Evolutionary conservation across 352 stramenopile species (phyloP).

Genomic region (Pythium pyrilobum): DNA sequence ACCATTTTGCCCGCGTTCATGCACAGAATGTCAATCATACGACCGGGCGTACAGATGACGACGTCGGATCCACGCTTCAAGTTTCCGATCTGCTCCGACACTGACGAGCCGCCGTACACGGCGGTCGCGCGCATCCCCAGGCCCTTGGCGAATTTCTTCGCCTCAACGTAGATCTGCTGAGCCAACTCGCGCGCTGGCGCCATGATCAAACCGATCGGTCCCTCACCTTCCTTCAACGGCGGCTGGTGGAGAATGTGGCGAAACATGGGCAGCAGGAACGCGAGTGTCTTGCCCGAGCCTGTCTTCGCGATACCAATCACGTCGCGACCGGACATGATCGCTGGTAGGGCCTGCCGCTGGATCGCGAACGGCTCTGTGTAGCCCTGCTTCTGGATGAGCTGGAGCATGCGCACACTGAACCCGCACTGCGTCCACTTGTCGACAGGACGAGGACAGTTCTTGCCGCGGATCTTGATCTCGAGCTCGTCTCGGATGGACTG

Average conservation of each 20-base stretch:
- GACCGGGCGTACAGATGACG: constrained; percentile 97
- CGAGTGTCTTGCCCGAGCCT: constrained; percentile 90
- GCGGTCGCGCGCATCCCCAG: constrained; percentile 90
- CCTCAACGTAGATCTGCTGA: constrained; percentile 97
- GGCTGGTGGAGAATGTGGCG: constrained; percentile 94
- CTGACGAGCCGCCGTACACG: constrained; percentile 93
- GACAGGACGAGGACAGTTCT: constrained; percentile 93
- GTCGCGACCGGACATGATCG: constrained; percentile 98
- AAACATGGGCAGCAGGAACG: constrained; percentile 92
- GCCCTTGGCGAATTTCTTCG: constrained; percentile 92
- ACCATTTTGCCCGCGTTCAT: constrained; percentile 98
- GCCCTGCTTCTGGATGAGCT: constrained; percentile 91
- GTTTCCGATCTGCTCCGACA: constrained; percentile 98
- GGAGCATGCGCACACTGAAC: constrained; percentile 94
- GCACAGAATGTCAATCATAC: constrained; percentile 99
- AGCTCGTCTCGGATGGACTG: constrained; percentile 75
- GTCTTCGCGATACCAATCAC: constrained; percentile 99
- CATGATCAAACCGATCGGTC: constrained; percentile 98
- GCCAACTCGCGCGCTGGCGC: constrained; percentile 97
- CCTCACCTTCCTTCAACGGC: constrained; percentile 91
- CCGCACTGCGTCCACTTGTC: constrained; percentile 97
- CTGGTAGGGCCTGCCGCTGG: constrained; percentile 95
- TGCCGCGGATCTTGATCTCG: constrained; percentile 97
- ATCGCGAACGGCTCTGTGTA: constrained; percentile 97
- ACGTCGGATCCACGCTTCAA: constrained; percentile 98